Conservation (phyloP, 2,329 filamentous ascomycete species). For the Eurotiales sp. region DNA sequence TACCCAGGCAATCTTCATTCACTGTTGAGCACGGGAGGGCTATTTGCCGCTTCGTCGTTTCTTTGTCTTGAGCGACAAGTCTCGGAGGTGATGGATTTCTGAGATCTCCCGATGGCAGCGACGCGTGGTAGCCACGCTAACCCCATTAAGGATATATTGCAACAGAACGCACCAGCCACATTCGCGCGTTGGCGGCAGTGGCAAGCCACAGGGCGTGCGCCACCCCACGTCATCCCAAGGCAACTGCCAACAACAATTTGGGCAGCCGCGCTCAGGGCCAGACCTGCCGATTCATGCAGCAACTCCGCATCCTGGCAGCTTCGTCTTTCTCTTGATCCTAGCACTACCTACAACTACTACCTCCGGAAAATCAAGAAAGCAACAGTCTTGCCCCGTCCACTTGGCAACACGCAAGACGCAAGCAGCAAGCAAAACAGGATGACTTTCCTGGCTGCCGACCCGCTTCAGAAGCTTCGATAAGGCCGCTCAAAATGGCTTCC, state of each 20-base stretch:
- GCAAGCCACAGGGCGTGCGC: conserved; percentile 22
- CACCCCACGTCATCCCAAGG: conserved; percentile 16
- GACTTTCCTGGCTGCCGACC: conserved; percentile 5
- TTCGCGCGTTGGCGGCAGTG: conserved; percentile 23
- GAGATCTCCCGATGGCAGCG: too few species aligned
- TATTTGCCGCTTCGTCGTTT: too few species aligned
- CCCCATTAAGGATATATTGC: conserved; percentile 8
- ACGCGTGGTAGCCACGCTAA: conserved; percentile 7
- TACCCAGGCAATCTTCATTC: too few species aligned
- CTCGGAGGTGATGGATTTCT: too few species aligned
- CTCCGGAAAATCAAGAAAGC: too few species aligned
- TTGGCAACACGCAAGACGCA: background rate
- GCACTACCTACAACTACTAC: too few species aligned
- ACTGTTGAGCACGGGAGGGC: too few species aligned
- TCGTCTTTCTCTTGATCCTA: conserved; percentile 9
- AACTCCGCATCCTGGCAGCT: conserved; percentile 14
- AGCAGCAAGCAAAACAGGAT: conserved; percentile 6
- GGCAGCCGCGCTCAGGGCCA: conserved; percentile 5
- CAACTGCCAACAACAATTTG: conserved; percentile 4
- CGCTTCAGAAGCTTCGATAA: conserved; percentile 11
- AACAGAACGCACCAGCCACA: conserved; percentile 19
- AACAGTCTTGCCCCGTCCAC: too few species aligned
- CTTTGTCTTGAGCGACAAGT: too few species aligned
- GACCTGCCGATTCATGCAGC: conserved; percentile 2
- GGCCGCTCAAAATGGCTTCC: conserved; percentile 29